These are phyloP conservation scores for Zygoascus biomembranicola DNA, from an alignment of 805 yeast genomes.

Conservation along the genomic window DNA sequence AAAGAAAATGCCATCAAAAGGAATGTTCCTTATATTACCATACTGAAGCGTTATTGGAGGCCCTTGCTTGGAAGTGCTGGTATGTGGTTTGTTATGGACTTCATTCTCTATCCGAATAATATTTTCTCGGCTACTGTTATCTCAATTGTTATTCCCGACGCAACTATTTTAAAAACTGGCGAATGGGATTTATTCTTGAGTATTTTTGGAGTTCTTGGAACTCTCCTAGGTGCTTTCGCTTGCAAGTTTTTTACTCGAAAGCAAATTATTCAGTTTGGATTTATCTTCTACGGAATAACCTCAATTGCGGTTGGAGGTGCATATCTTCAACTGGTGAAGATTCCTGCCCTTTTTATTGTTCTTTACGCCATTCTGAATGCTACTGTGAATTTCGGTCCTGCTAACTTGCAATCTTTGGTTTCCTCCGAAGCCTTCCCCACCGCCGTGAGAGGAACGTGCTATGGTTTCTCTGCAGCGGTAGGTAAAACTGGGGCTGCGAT, in stretches of 20 bases:
- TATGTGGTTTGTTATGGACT: conserved; percentile 88
- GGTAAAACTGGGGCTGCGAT: conserved; percentile 90
- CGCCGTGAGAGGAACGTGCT: conserved; percentile 80
- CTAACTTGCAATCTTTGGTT: conserved; percentile 78
- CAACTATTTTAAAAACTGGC: conserved; percentile 66
- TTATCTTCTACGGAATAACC: conserved; percentile 59
- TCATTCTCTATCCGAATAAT: conserved; percentile 79
- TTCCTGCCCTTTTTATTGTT: conserved; percentile 61
- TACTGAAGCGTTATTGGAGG: conserved; percentile 75
- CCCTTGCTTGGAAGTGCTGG: conserved; percentile 59
- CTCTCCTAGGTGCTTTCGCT: conserved; percentile 69
- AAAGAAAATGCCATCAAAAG: conserved; percentile 56
- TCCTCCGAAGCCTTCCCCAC: conserved; percentile 86
- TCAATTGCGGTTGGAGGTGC: conserved; percentile 34
- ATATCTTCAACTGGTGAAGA: conserved; percentile 44
- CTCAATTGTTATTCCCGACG: conserved; percentile 47
- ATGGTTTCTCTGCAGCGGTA: conserved; percentile 82
- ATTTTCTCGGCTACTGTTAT: conserved; percentile 70
- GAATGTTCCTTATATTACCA: conserved; percentile 49
- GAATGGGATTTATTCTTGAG: conserved; percentile 81
- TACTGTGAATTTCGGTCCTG: conserved; percentile 88
- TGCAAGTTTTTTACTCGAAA: conserved; percentile 62
- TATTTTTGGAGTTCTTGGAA: conserved; percentile 83
- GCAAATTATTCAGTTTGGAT: conserved; percentile 61
- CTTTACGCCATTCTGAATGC: conserved; percentile 80